phyloP scores from a whole-genome alignment of 2,329 filamentous ascomycete species.

The Cladosporium colombiae region DNA sequence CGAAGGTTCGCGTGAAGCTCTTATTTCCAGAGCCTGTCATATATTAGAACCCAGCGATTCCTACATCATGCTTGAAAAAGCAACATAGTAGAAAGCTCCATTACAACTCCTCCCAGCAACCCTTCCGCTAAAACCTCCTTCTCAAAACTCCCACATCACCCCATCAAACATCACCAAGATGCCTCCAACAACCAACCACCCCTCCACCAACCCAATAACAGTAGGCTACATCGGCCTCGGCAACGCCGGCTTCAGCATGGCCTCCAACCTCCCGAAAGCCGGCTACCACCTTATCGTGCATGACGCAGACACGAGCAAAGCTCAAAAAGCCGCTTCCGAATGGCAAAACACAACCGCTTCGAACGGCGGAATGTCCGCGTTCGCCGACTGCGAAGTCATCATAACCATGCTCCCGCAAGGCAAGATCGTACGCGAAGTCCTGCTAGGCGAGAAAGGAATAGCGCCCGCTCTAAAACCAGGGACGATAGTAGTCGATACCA shows the following conservation, averaged over 20 bases:
- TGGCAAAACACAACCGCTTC: slow-evolving; percentile 35
- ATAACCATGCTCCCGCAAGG: slow-evolving; percentile 41
- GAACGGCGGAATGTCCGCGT: slow-evolving; percentile 30
- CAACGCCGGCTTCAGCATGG: slow-evolving; percentile 39
- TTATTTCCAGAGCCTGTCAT: background rate
- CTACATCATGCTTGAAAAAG: background rate
- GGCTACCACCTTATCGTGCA: slow-evolving; percentile 37
- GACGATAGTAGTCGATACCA: slow-evolving; percentile 39
- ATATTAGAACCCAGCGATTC: background rate
- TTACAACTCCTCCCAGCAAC: background rate
- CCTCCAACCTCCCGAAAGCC: slow-evolving; percentile 37
- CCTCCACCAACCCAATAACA: slow-evolving; percentile 25
- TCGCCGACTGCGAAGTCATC: slow-evolving; percentile 38
- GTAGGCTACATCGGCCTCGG: slow-evolving; percentile 41
- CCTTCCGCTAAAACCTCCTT: background rate
- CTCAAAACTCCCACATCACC: background rate
- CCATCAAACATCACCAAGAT: background rate
- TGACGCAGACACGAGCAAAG: slow-evolving; percentile 33
- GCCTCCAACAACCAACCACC: slow-evolving; percentile 9
- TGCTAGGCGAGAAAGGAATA: slow-evolving; percentile 35
- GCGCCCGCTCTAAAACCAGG: slow-evolving; percentile 35
- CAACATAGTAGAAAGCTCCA: background rate
- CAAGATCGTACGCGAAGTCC: slow-evolving; percentile 38
- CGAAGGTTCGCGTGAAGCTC: background rate
- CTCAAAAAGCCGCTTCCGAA: slow-evolving; percentile 29